Base-by-base conservation (phyloP, 805 yeast genomes). In the Phaffomyces thermotolerans region DNA sequence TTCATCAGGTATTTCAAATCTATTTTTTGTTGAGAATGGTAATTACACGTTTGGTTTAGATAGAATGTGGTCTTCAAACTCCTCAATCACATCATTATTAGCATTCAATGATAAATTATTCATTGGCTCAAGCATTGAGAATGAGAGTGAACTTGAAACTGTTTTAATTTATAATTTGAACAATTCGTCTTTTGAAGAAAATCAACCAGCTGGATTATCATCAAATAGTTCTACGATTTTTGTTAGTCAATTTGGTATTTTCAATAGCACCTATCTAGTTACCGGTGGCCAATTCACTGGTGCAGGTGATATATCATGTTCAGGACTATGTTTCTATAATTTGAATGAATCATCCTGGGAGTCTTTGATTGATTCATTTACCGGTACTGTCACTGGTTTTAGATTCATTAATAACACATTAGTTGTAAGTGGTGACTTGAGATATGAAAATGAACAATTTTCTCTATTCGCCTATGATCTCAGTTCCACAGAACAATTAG, bases 241-340 rank as follows among this genome's bases (percentile, higher is more conserved):
- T 8, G 69, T 79, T 13, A 67, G 68, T 13, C 59, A 76, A 1
- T 59, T 58, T 22, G 62, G 60, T 15, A 43, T 41, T 34, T 45
- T 52, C 25, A 66, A 69, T 25, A 42, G 64, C 8, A 65, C 72
- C 2, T 52, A 68, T 17, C 62, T 88, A 24, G 67, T 81, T 27
- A 85, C 85, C 12, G 95, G 84, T 34, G 96, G 97, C 22, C 68
- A 73, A 36, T 88, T 85, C 57, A 72, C 69, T 18, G 58, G 68
- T 18, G 80, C 84, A 2, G 81, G 83, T 0, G 65, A 76, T 5
- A 63, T 73, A 29, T 60, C 64, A 23, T 89, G 96, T 62, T 59
- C 68, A 3, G 72, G 77, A 1, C 61, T 90, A 32, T 89, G 96
- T 59, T 63, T 81, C 31, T 86, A 76, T 57, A 81, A 81, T 52